Evolutionary conservation across 345 rosid genomes (phyloP).

Genomic region (Clarkia xantiana): DNA sequence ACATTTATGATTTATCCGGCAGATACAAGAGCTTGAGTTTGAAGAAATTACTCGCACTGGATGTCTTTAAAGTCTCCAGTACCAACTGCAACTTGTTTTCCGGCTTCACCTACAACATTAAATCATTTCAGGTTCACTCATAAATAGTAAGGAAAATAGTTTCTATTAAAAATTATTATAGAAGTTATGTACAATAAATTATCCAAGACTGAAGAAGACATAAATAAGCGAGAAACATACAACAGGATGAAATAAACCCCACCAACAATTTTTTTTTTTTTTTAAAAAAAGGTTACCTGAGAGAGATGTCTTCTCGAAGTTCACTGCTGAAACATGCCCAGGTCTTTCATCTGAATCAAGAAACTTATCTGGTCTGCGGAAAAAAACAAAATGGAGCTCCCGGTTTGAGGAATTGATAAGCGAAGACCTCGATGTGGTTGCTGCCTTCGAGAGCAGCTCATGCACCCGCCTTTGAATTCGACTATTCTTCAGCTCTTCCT

Average conservation of each 20-base stretch:
- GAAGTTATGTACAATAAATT: too few species aligned
- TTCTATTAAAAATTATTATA: too few species aligned
- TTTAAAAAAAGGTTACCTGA: slow-evolving; percentile 26
- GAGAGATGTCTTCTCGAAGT: slow-evolving; percentile 69
- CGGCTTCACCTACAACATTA: slow-evolving; percentile 39
- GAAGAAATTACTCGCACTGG: slow-evolving; percentile 48
- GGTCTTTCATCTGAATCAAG: slow-evolving; percentile 38
- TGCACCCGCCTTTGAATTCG: slow-evolving; percentile 58
- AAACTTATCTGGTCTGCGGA: slow-evolving; percentile 58
- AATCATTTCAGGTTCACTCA: slow-evolving; percentile 4
- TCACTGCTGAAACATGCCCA: slow-evolving; percentile 58
- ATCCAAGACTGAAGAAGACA: too few species aligned
- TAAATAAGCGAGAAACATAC: too few species aligned
- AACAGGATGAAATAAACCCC: not conserved
- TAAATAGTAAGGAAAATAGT: not conserved
- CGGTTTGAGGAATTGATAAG: slow-evolving; percentile 35
- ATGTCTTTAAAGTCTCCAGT: slow-evolving; percentile 64
- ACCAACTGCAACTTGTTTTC: slow-evolving; percentile 71
- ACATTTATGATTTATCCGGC: too few species aligned
- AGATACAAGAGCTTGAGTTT: not conserved
- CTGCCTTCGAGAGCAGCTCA: slow-evolving; percentile 63
- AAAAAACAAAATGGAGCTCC: slow-evolving; percentile 83
- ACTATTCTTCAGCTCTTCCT: slow-evolving; percentile 65
- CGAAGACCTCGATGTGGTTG: slow-evolving; percentile 19
- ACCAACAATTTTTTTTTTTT: not conserved